A percentile compares a stretch with the other conserved stretches of the same genome.
phyloP scores from a whole-genome alignment of 768 basidiomycete genomes.

The Trametes cinnabarina region DNA sequence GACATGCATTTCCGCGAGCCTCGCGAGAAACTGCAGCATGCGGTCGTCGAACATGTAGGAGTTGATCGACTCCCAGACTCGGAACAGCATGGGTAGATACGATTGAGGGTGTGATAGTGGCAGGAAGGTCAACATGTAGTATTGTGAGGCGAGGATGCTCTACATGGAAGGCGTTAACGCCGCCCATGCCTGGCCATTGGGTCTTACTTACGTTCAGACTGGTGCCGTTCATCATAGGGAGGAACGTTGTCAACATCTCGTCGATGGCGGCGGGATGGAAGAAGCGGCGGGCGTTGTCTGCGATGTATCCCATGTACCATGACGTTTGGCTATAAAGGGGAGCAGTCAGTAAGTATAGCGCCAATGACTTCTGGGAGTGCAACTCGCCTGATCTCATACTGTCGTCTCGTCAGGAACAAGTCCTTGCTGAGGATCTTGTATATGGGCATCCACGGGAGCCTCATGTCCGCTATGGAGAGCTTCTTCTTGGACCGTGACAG shows the following conservation, averaged over 20 bases:
- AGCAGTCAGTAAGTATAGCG: not conserved
- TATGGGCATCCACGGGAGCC: constrained; percentile 80
- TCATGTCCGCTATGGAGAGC: constrained; percentile 72
- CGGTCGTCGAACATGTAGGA: constrained; percentile 88
- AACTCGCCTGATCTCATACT: constrained; percentile 75
- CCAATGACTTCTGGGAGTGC: not conserved
- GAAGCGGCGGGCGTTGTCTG: constrained; percentile 69
- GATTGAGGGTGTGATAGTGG: constrained; percentile 82
- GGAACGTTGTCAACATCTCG: constrained; percentile 85
- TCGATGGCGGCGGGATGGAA: constrained; percentile 85
- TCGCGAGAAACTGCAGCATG: constrained; percentile 80
- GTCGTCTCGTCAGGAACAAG: constrained; percentile 71
- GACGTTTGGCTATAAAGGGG: constrained; percentile 56
- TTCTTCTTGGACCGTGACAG: constrained; percentile 71
- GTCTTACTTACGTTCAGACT: constrained; percentile 59
- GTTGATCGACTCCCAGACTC: constrained; percentile 85
- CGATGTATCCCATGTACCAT: constrained; percentile 74
- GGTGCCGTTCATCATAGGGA: constrained; percentile 75
- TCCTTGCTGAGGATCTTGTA: constrained; percentile 69
- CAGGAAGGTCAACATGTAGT: constrained; percentile 82
- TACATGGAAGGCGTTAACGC: constrained; percentile 28
- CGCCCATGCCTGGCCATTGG: not conserved
- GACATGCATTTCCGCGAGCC: constrained; percentile 76
- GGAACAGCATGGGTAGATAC: constrained; percentile 81
- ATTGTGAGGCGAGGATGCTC: constrained; percentile 78